phyloP scores from a whole-genome alignment of 176 grass and related monocot genomes.

The Puccinellia tenuiflora region DNA sequence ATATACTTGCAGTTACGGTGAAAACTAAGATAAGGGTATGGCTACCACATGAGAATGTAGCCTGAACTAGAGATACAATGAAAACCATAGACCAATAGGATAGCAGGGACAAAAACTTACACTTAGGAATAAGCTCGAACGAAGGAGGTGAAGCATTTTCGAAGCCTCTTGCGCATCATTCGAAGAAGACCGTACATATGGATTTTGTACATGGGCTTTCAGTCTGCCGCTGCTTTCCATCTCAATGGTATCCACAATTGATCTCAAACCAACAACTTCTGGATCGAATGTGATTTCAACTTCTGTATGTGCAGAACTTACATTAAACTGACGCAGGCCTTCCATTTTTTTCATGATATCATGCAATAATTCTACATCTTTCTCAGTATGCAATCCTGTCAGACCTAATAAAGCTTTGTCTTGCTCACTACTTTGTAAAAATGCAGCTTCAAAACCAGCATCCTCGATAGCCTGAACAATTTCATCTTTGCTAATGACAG shows the following conservation, averaged over 20 bases:
- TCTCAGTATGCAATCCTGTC: constrained; percentile 38
- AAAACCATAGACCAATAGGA: constrained; percentile 7
- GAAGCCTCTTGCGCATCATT: constrained; percentile 73
- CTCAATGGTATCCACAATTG: constrained; percentile 65
- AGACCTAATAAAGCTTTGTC: constrained; percentile 65
- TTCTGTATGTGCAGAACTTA: constrained; percentile 59
- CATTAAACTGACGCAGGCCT: constrained; percentile 56
- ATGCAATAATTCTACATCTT: constrained; percentile 54
- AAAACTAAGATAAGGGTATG: not conserved
- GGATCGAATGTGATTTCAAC: constrained; percentile 79
- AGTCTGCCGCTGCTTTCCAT: constrained; percentile 62
- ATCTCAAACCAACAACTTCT: constrained; percentile 72
- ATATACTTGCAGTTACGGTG: not conserved
- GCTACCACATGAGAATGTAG: not conserved
- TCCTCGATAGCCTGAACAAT: constrained; percentile 84
- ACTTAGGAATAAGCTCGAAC: constrained; percentile 72
- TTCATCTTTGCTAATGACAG: constrained; percentile 69
- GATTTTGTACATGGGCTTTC: constrained; percentile 57
- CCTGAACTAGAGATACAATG: not conserved
- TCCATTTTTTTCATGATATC: constrained; percentile 49
- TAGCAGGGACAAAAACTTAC: constrained; percentile 57
- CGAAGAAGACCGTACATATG: constrained; percentile 60
- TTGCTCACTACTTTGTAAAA: constrained; percentile 80
- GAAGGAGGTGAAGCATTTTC: constrained; percentile 75
- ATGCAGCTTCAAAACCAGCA: constrained; percentile 80